Evolutionary conservation across 176 grass and related monocot genomes (phyloP).

Genomic region (Poa pratensis): DNA sequence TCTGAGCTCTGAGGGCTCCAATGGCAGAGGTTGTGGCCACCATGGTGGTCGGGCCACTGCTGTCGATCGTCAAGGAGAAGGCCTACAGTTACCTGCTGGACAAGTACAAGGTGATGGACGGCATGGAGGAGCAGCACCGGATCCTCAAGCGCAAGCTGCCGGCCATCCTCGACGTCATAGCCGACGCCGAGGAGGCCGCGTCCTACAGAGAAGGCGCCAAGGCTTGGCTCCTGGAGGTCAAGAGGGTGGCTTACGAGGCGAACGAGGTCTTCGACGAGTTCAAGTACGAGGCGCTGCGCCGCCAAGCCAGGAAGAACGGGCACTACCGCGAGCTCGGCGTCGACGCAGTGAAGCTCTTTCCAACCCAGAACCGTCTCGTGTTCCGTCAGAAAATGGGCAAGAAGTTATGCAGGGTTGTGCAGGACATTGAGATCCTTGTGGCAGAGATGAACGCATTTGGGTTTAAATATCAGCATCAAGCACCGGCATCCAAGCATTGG

Average conservation of each 20-base stretch:
- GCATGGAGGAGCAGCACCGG: slow-evolving; percentile 8
- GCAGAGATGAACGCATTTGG: slow-evolving; percentile 11
- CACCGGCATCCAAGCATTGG: background rate
- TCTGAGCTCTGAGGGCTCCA: background rate
- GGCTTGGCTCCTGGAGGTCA: slow-evolving; percentile 14
- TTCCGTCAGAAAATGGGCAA: background rate
- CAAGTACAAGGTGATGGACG: background rate
- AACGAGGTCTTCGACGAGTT: background rate
- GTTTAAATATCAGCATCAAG: slow-evolving; percentile 5
- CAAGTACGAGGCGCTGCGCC: background rate
- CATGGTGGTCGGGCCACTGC: slow-evolving; percentile 1
- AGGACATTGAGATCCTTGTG: slow-evolving; percentile 9
- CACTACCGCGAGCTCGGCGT: background rate
- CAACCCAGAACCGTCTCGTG: background rate
- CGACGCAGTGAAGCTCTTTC: background rate
- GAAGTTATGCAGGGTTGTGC: background rate
- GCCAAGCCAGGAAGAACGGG: background rate
- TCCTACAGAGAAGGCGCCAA: background rate
- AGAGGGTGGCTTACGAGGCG: background rate
- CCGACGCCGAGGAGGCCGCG: background rate
- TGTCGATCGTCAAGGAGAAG: background rate
- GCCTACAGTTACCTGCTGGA: background rate
- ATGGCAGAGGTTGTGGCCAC: background rate
- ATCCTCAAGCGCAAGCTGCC: background rate
- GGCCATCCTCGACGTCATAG: background rate